These are phyloP conservation scores for Taxillus chinensis DNA, from an alignment of 164 flowering plant species.

Conservation along the genomic window DNA sequence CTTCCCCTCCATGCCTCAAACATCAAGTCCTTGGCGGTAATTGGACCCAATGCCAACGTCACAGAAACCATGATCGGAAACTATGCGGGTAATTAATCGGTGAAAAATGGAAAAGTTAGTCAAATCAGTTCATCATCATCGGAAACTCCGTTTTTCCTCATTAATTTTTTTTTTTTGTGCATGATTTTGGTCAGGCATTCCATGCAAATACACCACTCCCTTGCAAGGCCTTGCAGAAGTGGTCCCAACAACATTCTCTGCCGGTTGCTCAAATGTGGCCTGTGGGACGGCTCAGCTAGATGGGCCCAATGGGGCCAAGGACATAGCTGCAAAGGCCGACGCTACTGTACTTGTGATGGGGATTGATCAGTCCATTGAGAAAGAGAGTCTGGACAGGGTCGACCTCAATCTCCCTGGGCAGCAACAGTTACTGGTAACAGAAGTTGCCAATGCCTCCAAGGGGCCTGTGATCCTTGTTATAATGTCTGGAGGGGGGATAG, in stretches of 20 bases:
- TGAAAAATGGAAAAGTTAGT: too few species aligned
- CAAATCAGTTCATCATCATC: too few species aligned
- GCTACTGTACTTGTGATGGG: slow-evolving; percentile 81
- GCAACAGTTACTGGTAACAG: slow-evolving; percentile 42
- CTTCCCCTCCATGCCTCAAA: slow-evolving; percentile 54
- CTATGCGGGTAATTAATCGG: slow-evolving; percentile 56
- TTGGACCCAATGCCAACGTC: slow-evolving; percentile 92
- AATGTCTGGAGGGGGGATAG: slow-evolving; percentile 88
- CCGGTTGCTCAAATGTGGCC: slow-evolving; percentile 59
- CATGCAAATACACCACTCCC: slow-evolving; percentile 82
- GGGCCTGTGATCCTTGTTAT: slow-evolving; percentile 81
- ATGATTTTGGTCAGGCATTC: slow-evolving; percentile 38
- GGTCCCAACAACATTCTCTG: slow-evolving; percentile 31
- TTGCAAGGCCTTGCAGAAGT: slow-evolving; percentile 57
- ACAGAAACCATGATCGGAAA: slow-evolving; percentile 90
- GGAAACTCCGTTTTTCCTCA: too few species aligned
- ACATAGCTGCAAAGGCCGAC: slow-evolving; percentile 61
- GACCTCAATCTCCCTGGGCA: slow-evolving; percentile 67
- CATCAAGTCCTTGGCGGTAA: slow-evolving; percentile 73
- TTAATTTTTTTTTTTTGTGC: too few species aligned
- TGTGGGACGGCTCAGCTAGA: slow-evolving; percentile 43
- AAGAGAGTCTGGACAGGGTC: slow-evolving; percentile 58
- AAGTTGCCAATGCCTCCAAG: slow-evolving; percentile 58
- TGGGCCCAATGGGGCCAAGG: slow-evolving; percentile 40
- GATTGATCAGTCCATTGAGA: slow-evolving; percentile 62